Percentiles rank a stretch among this genome's conserved stretches.
Conservation (phyloP, 169 alveolate species). For the Eimeria sp. region DNA sequence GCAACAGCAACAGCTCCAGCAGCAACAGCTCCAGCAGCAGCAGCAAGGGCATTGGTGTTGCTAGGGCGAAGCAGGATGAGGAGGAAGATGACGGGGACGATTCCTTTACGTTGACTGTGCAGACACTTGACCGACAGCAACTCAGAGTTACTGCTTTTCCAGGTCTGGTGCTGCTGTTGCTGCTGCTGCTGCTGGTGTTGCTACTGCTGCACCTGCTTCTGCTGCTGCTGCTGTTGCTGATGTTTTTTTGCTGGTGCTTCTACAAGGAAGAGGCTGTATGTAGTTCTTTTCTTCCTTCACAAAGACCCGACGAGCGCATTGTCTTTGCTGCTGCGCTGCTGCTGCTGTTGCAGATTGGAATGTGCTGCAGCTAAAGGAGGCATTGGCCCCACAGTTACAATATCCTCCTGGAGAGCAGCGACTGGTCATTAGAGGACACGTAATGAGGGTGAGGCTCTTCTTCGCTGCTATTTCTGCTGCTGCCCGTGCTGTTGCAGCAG, state of each 20-base stretch:
- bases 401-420: constrained; percentile 50
- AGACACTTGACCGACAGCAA: constrained; percentile 27
- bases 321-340: background rate
- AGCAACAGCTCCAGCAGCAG: constrained; percentile 12
- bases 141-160: constrained; percentile 15
- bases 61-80: constrained; percentile 1
- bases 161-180: too few relatives aligned
- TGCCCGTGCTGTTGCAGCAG: too few relatives aligned
- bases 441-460: constrained; percentile 24
- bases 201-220: too few relatives aligned
- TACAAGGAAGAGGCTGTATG: too few relatives aligned
- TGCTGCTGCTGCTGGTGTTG: too few relatives aligned
- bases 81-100: constrained; percentile 4
- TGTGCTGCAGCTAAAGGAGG: constrained; percentile 43
- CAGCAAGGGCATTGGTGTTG: background rate
- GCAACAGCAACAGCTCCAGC: constrained; percentile 24
- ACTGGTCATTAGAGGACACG: background rate
- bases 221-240: too few relatives aligned
- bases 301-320: background rate
- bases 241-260: background rate
- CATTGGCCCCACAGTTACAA: background rate
- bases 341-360: constrained; percentile 43
- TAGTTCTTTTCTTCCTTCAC: background rate
- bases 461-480: background rate
- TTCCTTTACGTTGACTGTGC: constrained; percentile 18